Conservation (phyloP, 1,139 yeast genomes). For the Citeromyces hawaiiensis region DNA sequence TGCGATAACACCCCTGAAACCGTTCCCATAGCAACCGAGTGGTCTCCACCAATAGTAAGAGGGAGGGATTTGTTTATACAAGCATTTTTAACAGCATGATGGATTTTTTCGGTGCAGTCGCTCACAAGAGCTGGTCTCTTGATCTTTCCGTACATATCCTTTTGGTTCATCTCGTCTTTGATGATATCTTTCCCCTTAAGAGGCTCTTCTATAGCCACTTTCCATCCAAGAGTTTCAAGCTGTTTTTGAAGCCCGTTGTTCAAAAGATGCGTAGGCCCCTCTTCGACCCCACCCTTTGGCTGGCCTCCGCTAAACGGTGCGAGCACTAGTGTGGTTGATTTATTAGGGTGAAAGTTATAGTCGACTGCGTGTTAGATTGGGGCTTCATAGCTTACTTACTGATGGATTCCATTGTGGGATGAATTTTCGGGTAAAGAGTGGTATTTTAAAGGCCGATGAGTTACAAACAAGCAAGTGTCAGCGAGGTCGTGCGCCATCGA, state of each 20-base stretch:
- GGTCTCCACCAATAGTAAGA: conserved; percentile 91
- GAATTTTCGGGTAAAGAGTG: too few relatives aligned
- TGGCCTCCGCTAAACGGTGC: conserved; percentile 98
- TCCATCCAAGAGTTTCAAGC: conserved; percentile 63
- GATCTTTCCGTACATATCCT: conserved; percentile 39
- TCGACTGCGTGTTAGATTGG: conserved; percentile 4
- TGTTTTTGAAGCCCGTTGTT: conserved; percentile 59
- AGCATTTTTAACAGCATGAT: conserved; percentile 39
- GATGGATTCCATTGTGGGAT: conserved; percentile 1
- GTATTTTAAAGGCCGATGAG: background rate
- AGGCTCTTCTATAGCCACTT: conserved; percentile 41
- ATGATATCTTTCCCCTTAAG: conserved; percentile 26
- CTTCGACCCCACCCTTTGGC: conserved; percentile 85
- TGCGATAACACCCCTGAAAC: conserved; percentile 70
- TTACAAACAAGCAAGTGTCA: background rate
- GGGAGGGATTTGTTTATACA: conserved; percentile 50
- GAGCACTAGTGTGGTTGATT: conserved; percentile 48
- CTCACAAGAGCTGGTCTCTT: conserved; percentile 74
- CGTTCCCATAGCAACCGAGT: conserved; percentile 91
- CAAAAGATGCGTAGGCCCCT: conserved; percentile 76
- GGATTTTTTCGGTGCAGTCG: conserved; percentile 52
- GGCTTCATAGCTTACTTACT: conserved; percentile 1
- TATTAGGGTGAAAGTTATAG: conserved; percentile 40
- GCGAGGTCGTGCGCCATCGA: background rate
- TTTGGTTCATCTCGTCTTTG: conserved; percentile 22